Base-by-base conservation (phyloP, 2,329 filamentous ascomycete species). In the Acephala macrosclerotiorum region DNA sequence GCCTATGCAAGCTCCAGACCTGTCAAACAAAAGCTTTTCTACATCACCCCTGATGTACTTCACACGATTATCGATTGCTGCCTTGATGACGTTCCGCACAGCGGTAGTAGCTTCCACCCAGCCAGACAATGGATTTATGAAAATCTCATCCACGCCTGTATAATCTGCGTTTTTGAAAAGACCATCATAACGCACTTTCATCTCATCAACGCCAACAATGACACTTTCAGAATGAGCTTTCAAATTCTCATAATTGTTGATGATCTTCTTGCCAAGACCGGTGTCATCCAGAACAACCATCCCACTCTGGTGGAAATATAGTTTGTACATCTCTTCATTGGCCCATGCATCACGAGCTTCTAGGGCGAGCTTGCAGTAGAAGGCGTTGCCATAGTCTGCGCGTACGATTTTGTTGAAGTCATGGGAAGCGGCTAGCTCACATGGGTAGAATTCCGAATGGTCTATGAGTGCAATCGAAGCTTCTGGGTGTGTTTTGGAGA, bases 391-490 rank as follows among this genome's bases (percentile, higher is more conserved):
- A 75, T 88, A 88, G 70, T 88, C 86, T 18, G 84, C 84, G 65
- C 86, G 83, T 11, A 88, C 80, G 56, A 88, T 83, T 69, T 88
- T 88, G 75, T 87, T 88, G 78, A 85, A 82, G 74, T 88, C 86
- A 72, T 87, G 86, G 0, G 85, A 87, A 2, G 86, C 85, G 9
- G 83, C 84, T 47, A 74, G 65, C 1, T 74, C 71, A n/a, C 77
- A 79, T 2, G 82, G 81, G 25, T 66, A 70, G 12, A 73, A 71
- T 1, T 75, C 68, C 7, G 65, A 68, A 12, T 80, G 79, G 71
- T 86, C 83, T 26, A 85, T 71, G 6, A 85, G 72, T 1, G 76
- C 79, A 60, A 85, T 78, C 4, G 77, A 78, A 20, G 77, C 73
- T 61, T 79, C 77, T n/a, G 77, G 74, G 61, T 79, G 77, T 33